A percentile compares a stretch with the other conserved stretches of the same genome.
Conservation (phyloP, 345 rosid species). For the Heritiera fomes region DNA sequence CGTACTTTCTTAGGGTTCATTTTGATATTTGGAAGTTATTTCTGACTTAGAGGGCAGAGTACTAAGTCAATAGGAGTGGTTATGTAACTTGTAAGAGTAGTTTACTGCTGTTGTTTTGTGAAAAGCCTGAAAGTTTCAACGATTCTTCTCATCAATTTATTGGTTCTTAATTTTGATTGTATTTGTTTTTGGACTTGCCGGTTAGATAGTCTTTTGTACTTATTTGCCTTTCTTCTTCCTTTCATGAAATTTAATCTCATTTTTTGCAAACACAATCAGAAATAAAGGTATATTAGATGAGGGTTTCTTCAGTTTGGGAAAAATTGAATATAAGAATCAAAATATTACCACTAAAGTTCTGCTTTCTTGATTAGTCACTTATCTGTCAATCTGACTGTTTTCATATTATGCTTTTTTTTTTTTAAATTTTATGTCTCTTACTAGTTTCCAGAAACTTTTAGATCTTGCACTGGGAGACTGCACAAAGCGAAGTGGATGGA, state of each 20-base stretch:
- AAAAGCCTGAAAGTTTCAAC: constrained; percentile 6
- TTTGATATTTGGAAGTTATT: background rate
- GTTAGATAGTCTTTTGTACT: background rate
- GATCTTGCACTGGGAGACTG: constrained; percentile 70
- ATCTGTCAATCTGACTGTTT: background rate
- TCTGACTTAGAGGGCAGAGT: background rate
- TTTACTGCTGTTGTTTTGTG: background rate
- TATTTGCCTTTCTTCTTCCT: background rate
- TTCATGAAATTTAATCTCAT: background rate
- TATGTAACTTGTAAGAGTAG: constrained; percentile 1
- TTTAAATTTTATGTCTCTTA: constrained; percentile 14
- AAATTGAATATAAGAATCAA: background rate
- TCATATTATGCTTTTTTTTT: background rate
- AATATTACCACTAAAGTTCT: constrained; percentile 1
- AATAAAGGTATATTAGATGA: constrained; percentile 2
- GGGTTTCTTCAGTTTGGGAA: background rate
- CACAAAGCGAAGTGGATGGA: constrained; percentile 57
- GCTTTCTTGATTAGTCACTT: background rate
- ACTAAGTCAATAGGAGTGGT: background rate
- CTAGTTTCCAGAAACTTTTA: constrained; percentile 36
- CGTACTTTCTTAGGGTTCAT: background rate
- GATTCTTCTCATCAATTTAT: background rate
- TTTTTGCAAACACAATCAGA: background rate
- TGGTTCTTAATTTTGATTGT: background rate
- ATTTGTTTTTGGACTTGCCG: background rate